Base-by-base conservation (phyloP, 352 stramenopile species). In the Globisporangium barbulae region DNA sequence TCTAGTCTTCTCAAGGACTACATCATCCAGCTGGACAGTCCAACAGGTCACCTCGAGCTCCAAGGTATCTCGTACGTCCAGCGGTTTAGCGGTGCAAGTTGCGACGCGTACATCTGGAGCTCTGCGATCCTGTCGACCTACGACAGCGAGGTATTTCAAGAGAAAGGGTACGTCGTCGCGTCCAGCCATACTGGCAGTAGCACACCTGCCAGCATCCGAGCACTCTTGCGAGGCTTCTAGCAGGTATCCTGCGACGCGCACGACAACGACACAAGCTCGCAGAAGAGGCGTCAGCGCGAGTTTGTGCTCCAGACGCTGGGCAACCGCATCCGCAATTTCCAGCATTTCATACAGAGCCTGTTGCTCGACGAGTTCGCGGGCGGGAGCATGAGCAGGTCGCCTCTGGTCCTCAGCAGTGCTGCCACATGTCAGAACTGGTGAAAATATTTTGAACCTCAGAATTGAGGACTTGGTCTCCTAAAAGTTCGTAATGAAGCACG, bases 291-390 rank as follows among this genome's bases (percentile, higher is more conserved):
- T 0, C 59, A 64, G 33, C 59, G 59, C 1, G 22, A 58, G 35
- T 64, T 64, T 33, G 49, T 64, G 33, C 48, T 64, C 47, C 49
- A 50, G 47, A 41, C 35, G 59, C 49, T 64, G 21, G 25, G 45
- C 7, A 39, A 39, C 22, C 59, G 59, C 2, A 58, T 44, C 15
- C 59, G 41, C 21, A 8, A 22, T 15, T 64, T 52, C 48, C 59
- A 64, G 25, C 47, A 64, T 25, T 57, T 39, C 35, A 42, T 64
- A 13, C 47, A 64, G 59, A n/a, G 39, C 15, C 19, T 50, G 21
- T 22, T 64, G 22, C 47, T 57, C 13, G 47, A 64, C 48, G 48
- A 57, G 48, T 33, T 58, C 47, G 28, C 35, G 13, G 59, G 22
- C n/a, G 31, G 31, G 25, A 42, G 2, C 28, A 56, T 39, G 28